phyloP scores from a whole-genome alignment of 2,329 filamentous ascomycete species.

The Fusarium lyarnte region DNA sequence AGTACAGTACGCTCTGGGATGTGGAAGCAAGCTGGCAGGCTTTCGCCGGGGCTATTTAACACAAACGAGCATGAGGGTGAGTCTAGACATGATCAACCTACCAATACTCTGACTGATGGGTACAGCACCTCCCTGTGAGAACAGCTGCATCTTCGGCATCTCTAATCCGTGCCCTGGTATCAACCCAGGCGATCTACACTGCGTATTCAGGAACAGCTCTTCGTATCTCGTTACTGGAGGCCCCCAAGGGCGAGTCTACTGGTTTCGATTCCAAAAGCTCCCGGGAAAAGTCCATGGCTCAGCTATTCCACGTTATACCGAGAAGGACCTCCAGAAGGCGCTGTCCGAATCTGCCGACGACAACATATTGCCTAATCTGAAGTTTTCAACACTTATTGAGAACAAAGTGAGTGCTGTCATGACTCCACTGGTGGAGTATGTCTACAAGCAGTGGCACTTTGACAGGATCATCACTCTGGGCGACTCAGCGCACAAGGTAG shows the following conservation, averaged over 20 bases:
- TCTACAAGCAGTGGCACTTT: background rate
- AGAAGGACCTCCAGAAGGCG: background rate
- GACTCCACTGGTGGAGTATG: background rate
- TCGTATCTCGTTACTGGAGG: background rate
- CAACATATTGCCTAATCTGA: background rate
- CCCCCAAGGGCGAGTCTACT: background rate
- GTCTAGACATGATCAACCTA: background rate
- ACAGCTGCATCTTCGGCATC: background rate
- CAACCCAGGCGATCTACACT: background rate
- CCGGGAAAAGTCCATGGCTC: background rate
- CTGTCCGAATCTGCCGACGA: background rate
- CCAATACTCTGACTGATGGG: background rate
- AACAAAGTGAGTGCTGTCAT: background rate
- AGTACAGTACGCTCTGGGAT: background rate
- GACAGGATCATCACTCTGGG: background rate
- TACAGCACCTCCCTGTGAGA: background rate
- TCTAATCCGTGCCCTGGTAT: background rate
- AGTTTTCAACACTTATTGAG: background rate
- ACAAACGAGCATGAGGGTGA: background rate
- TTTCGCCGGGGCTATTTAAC: background rate
- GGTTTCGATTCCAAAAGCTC: slow-evolving; percentile 2
- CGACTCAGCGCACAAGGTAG: background rate
- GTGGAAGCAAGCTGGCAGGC: background rate
- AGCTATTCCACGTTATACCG: background rate
- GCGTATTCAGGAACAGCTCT: background rate